These are phyloP conservation scores for Skeletonema costatum DNA, from an alignment of 108 stramenopile species.

Conservation along the genomic window DNA sequence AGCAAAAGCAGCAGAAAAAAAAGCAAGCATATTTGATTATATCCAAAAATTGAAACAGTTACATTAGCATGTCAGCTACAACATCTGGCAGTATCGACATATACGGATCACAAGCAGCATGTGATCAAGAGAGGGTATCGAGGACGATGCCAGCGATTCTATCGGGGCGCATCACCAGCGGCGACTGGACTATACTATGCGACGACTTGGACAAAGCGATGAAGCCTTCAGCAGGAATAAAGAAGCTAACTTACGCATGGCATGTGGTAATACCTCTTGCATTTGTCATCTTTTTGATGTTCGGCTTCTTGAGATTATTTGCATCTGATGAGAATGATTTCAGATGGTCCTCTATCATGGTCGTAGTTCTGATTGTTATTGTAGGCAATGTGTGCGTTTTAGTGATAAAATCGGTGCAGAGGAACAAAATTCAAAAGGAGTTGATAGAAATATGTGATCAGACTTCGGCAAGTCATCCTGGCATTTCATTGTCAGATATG, in stretches of 20 bases:
- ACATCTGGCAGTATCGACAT: background rate
- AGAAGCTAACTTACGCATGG: background rate
- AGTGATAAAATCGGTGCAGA: background rate
- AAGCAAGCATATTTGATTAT: background rate
- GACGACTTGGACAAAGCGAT: background rate
- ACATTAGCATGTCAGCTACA: background rate
- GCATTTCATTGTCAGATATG: background rate
- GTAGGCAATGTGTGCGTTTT: background rate
- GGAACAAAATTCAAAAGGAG: background rate
- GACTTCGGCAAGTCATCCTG: constrained; percentile 1
- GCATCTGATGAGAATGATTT: background rate
- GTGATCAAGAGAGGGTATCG: constrained; percentile 2
- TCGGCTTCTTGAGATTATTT: background rate
- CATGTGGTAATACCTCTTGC: background rate
- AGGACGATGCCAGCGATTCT: background rate
- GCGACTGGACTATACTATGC: background rate
- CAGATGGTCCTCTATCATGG: background rate
- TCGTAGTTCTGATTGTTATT: background rate
- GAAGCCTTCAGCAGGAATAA: background rate
- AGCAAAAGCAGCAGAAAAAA: background rate
- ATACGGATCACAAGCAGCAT: background rate
- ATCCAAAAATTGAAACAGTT: background rate
- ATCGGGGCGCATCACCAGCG: background rate
- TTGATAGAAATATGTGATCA: background rate
- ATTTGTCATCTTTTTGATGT: background rate